These are phyloP conservation scores for Phytophthora quininea DNA, from an alignment of 352 stramenopile genomes.

Conservation along the genomic window DNA sequence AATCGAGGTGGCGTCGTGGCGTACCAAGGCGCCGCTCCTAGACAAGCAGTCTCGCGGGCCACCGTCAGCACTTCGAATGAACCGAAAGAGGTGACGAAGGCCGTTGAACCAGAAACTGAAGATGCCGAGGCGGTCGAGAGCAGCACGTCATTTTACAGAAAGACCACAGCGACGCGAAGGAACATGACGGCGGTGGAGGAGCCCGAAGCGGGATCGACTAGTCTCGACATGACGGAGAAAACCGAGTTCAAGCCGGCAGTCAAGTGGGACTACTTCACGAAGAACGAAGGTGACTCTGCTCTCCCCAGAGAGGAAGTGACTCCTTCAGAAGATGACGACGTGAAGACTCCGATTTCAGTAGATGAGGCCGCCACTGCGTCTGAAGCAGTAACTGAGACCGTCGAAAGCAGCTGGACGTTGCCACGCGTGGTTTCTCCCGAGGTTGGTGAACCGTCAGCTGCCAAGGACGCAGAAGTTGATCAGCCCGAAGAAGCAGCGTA, in stretches of 20 bases:
- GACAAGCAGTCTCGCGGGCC: too few relatives aligned
- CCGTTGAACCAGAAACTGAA: not conserved
- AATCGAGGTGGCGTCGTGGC: constrained; percentile 10
- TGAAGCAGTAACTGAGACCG: too few relatives aligned
- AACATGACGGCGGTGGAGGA: constrained; percentile 8
- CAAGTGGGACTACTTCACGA: constrained; percentile 23
- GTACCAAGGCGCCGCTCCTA: constrained; percentile 12
- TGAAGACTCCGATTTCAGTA: constrained; percentile 7
- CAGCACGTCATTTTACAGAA: too few relatives aligned
- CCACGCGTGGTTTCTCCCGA: too few relatives aligned
- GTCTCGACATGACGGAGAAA: too few relatives aligned
- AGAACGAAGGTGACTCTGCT: not conserved
- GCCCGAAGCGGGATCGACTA: constrained; percentile 4
- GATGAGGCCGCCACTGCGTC: not conserved
- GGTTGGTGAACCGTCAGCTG: not conserved
- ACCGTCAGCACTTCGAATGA: constrained; percentile 5
- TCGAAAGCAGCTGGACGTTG: too few relatives aligned
- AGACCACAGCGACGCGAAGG: too few relatives aligned
- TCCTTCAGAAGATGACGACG: not conserved
- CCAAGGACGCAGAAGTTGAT: constrained; percentile 1
- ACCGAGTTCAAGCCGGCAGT: too few relatives aligned
- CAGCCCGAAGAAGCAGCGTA: constrained; percentile 1
- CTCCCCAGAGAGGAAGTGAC: too few relatives aligned
- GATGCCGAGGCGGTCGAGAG: too few relatives aligned
- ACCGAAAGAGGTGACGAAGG: not conserved